Base-by-base conservation (phyloP, 768 basidiomycete genomes). In the Lactarius trivialis region DNA sequence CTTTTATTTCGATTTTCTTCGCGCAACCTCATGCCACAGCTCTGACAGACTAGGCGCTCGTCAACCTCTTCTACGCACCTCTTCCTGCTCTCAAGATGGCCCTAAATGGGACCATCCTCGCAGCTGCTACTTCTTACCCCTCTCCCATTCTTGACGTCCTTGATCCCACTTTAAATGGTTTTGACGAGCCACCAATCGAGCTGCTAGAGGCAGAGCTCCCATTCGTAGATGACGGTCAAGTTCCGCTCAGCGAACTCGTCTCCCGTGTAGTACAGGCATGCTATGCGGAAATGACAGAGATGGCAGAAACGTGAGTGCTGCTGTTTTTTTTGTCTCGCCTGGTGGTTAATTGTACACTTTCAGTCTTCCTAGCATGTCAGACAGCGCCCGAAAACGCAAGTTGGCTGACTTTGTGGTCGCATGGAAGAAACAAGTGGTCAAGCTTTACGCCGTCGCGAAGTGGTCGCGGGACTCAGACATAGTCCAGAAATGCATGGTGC, bases 321-420 rank as follows among this genome's bases (percentile, higher is more conserved):
- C 7, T 24, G 6, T n/a, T 65, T 21, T n/a, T 15, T 15, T 55
- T 66, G 26, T 15, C 50, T n/a, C 19, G 33, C 15, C 3, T 7
- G 15, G 17, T 2, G 8, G 12, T 9, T 9, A 4, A 32, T 26
- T 56, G 17, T 52, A 17, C 30, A 12, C 8, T 41, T 34, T 17
- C 34, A 67, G 66, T 14, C 64, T 67, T 34, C 66, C 49, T 86
- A 86, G 61, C 70, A 89, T 88, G 86, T 90, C 89, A 15, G 90
- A 93, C 68, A 75, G 75, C 24, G 87, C 85, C 55, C 82, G 92
- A 56, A 94, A 94, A 69, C 84, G 89, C 37, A 84, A 81, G 19
- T 75, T 95, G 34, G 90, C 90, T 2, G 91, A 94, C 67, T 95
- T 89, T 83, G 91, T 93, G 0, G 88, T 93, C n/a, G 85, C 87